Conservation (phyloP, 148 eudicot species). For the Euryodendron excelsum region DNA sequence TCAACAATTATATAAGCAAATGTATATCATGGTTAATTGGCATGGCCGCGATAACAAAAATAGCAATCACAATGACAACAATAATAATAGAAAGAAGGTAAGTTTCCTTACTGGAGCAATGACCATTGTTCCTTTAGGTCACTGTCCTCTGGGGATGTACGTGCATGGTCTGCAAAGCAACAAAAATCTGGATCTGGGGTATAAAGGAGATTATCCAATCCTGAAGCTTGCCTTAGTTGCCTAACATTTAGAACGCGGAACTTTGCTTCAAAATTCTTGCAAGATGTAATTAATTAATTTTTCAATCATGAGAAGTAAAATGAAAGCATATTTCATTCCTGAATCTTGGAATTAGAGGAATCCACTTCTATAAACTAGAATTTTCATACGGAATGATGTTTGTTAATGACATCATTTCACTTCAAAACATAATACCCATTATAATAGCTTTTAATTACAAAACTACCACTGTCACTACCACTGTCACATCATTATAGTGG, state of each 20-base stretch:
- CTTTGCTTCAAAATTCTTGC: background rate
- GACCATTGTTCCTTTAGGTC: constrained; percentile 88
- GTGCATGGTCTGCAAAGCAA: constrained; percentile 93
- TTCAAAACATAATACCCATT: too few species aligned
- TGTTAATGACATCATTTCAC: too few species aligned
- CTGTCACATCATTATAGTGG: too few species aligned
- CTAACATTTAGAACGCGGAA: constrained; percentile 28
- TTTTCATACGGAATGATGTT: too few species aligned
- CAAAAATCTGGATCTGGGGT: constrained; percentile 98
- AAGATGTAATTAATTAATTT: background rate
- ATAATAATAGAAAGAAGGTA: too few species aligned
- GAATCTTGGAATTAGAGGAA: background rate
- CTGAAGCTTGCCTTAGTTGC: constrained; percentile 71
- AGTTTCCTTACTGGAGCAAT: constrained; percentile 73
- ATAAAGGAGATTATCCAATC: constrained; percentile 84
- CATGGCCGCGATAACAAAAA: background rate
- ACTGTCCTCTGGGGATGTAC: constrained; percentile 84
- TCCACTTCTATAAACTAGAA: background rate
- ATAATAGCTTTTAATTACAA: too few species aligned
- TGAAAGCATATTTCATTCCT: background rate
- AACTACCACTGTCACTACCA: too few species aligned
- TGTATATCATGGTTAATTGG: background rate
- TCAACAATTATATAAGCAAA: background rate
- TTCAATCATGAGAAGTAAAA: background rate
- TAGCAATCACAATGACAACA: background rate